A percentile compares a stretch with the other conserved stretches of the same genome.
Evolutionary conservation across 306 rosid genomes (phyloP).

Genomic region (Calophaca sinica): DNA sequence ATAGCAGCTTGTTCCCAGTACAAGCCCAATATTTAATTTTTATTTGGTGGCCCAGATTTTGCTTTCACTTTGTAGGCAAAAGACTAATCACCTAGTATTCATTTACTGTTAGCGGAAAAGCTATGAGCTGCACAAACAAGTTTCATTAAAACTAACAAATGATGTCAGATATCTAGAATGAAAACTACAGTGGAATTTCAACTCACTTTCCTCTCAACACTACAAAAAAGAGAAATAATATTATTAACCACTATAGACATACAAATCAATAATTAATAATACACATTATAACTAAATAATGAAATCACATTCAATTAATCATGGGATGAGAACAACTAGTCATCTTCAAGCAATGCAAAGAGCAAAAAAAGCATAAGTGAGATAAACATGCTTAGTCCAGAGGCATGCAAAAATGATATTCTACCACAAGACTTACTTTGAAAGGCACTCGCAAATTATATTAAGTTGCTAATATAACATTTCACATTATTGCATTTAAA

Average conservation of each 20-base stretch:
- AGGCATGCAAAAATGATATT: background rate
- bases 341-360: conserved; percentile 20
- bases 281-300: background rate
- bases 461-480: conserved; percentile 24
- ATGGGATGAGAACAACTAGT: conserved; percentile 5
- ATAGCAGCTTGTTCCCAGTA: background rate
- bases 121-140: conserved; percentile 9
- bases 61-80: no score
- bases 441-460: background rate
- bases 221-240: background rate
- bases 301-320: background rate
- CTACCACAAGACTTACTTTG: background rate
- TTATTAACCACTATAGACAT: conserved; percentile 15
- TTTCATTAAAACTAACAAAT: conserved; percentile 20
- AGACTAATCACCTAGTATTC: conserved; percentile 3
- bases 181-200: conserved; percentile 6
- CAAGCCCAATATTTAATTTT: background rate
- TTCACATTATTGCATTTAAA: conserved; percentile 16
- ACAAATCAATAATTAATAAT: conserved; percentile 14
- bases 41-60: no score
- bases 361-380: conserved; percentile 26
- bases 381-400: background rate
- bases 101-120: background rate
- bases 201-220: conserved; percentile 7
- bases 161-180: conserved; percentile 6